Evolutionary conservation across 192 early-diverging fungal species (phyloP), one percentile per base, ranked within the genome.

Genomic region (Bifiguratus adelaidae): DNA sequence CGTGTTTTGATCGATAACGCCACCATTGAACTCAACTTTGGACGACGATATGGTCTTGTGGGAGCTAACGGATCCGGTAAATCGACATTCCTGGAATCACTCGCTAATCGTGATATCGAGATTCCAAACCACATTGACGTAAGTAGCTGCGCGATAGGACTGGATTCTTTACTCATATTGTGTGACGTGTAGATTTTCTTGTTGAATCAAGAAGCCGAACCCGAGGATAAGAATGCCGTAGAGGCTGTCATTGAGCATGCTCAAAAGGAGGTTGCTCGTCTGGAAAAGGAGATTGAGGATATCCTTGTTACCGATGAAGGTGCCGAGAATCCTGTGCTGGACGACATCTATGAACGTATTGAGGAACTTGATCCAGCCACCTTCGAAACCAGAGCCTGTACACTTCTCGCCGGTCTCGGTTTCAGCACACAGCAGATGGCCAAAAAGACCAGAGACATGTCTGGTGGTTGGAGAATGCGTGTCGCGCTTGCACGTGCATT

Each of bases 391-490:
- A 83, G 94, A 48, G 96, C 94, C 20, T 82, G 85, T 22, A 82
- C 79, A 48, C 78, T 99, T 34, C 76, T 99, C 28, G 60, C 88
- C 62, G 96, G 96, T 80, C 76, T 99, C 30, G 96, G 96, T 43
- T 99, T 99, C 69, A 73, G 63, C 48, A 74, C 83, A 53, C 69
- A 73, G 25, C 83, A 83, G 44, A 97, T 97, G 94, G 69, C 78
- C 55, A 84, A 88, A 70, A 76, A 74, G 55, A 99, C 96, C 41
- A 92, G 88, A 76, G 89, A 93, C 56, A 80, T 99, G 63, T 97
- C 93, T 61, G 96, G 96, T 81, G 96, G 96, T 62, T 99, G 96
- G 96, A 80, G 96, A 50, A 99, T 99, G 96, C 76, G 96, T 58
- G 96, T 99, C 37, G 87, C 94, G 4, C 81, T 99, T 23, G 92